Evolutionary conservation across 2,329 filamentous ascomycete species (phyloP).

Genomic region (Emydomyces testavorans): DNA sequence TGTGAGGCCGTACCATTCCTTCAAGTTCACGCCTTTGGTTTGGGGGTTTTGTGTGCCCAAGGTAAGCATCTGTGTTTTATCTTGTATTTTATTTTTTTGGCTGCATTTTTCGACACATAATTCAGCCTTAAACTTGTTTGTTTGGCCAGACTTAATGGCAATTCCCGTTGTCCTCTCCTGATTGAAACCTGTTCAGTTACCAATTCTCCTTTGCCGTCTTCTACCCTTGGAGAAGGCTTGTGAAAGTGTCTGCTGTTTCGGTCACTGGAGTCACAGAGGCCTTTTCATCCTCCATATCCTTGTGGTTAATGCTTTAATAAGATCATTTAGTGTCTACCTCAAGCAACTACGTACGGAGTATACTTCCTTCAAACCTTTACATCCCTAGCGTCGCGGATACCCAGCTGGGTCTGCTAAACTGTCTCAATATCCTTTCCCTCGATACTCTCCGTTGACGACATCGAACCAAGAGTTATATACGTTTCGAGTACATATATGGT

Average conservation of each 20-base stretch:
- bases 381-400: background rate
- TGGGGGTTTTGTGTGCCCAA: background rate
- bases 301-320: no score
- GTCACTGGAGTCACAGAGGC: no score
- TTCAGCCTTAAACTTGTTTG: constrained; percentile 1
- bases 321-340: background rate
- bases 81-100: background rate
- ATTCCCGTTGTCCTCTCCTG: background rate
- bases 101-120: no score
- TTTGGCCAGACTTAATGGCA: background rate
- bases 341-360: background rate
- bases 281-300: no score
- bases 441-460: background rate
- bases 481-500: background rate
- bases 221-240: background rate
- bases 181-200: background rate
- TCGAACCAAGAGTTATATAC: background rate
- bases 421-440: background rate
- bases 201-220: background rate
- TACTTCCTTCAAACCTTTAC: background rate
- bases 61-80: background rate
- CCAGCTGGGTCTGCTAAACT: background rate
- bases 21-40: no score
- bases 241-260: background rate
- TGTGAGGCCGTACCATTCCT: no score